A percentile compares a stretch with the other conserved stretches of the same genome.
These are phyloP conservation scores for Spiraea crenata DNA, from an alignment of 331 rosid genomes.

Conservation along the genomic window DNA sequence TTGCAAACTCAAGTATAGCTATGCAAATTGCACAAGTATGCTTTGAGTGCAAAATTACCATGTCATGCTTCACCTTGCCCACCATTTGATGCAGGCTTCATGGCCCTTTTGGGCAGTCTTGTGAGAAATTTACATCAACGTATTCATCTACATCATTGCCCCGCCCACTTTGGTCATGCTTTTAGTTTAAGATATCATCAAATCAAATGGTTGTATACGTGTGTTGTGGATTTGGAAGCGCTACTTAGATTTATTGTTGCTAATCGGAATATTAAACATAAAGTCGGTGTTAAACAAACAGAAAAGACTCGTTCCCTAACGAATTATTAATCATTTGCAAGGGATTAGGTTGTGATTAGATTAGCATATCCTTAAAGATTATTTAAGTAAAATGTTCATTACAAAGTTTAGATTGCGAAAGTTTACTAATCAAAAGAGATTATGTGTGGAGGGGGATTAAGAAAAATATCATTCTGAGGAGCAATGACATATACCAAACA, in stretches of 20 bases:
- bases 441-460: slow-evolving; percentile 20
- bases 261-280: slow-evolving; percentile 10
- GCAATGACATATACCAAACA: slow-evolving; percentile 15
- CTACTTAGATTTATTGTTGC: slow-evolving; percentile 8
- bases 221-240: slow-evolving; percentile 15
- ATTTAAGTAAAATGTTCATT: background rate
- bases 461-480: slow-evolving; percentile 10
- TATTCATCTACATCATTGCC: slow-evolving; percentile 15
- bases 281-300: slow-evolving; percentile 38
- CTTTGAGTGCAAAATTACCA: slow-evolving; percentile 15
- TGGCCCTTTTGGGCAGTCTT: slow-evolving; percentile 28
- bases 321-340: slow-evolving; percentile 22
- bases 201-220: background rate
- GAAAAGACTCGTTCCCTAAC: slow-evolving; percentile 3
- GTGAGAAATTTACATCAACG: slow-evolving; percentile 7
- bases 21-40: slow-evolving; percentile 29
- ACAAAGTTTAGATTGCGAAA: slow-evolving; percentile 18
- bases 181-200: slow-evolving; percentile 26
- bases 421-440: background rate
- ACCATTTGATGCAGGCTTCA: slow-evolving; percentile 11
- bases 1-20: slow-evolving; percentile 19
- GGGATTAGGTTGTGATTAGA: slow-evolving; percentile 25
- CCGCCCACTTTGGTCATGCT: slow-evolving; percentile 25
- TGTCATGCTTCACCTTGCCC: slow-evolving; percentile 1
- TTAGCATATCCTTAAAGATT: slow-evolving; percentile 21